Evolutionary conservation across 2,329 filamentous ascomycete genomes (phyloP).

Genomic region (Thelonectria blattea): DNA sequence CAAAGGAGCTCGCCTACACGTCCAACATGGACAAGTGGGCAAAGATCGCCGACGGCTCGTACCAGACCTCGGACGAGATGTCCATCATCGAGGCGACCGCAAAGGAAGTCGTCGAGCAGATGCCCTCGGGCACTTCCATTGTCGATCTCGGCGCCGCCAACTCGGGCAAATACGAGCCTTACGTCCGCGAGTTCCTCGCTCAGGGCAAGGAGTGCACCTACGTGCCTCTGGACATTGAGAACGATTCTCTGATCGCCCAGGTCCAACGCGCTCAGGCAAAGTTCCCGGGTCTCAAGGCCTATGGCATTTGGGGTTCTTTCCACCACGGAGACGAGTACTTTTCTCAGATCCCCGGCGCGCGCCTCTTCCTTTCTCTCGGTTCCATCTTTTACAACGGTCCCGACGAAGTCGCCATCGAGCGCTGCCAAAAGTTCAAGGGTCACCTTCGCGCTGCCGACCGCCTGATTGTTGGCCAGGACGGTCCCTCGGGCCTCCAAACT

Average conservation of each 20-base stretch:
- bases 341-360: not conserved
- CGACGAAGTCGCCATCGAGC: conserved; percentile 22
- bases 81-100: conserved; percentile 28
- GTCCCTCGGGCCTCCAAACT: conserved; percentile 4
- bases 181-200: conserved; percentile 21
- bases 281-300: conserved; percentile 18
- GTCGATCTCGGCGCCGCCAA: conserved; percentile 31
- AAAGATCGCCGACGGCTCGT: conserved; percentile 23
- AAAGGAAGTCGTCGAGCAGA: conserved; percentile 6
- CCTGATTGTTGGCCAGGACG: conserved; percentile 29
- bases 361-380: conserved; percentile 27
- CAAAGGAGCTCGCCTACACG: conserved; percentile 35
- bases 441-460: conserved; percentile 20
- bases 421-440: conserved; percentile 24
- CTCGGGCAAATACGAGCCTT: conserved; percentile 32
- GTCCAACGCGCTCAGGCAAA: conserved; percentile 18
- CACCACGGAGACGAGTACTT: conserved; percentile 28
- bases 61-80: conserved; percentile 29
- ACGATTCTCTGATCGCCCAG: conserved; percentile 12
- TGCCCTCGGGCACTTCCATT: conserved; percentile 23
- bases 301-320: conserved; percentile 33
- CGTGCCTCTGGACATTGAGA: conserved; percentile 25
- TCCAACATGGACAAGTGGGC: conserved; percentile 30
- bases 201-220: conserved; percentile 28
- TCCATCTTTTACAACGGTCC: conserved; percentile 32